Evolutionary conservation across 805 yeast genomes (phyloP), one percentile per base, ranked within the genome.

Genomic region (Saturnispora sanitii): DNA sequence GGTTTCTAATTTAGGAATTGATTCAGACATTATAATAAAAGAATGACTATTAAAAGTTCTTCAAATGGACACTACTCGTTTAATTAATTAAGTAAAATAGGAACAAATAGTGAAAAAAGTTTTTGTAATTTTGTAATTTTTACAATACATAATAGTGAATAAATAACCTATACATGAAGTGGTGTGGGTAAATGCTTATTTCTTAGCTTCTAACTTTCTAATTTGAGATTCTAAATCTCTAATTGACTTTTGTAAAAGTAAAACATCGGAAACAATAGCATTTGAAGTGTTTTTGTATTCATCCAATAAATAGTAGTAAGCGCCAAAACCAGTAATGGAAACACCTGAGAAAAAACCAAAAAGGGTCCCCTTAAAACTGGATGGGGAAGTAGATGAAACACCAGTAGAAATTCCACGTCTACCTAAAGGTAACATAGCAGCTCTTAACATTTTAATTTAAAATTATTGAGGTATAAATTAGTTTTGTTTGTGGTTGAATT

Each of bases 321-420:
- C 77, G 6, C 75, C 82, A 41, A 71, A 72, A 2, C 94, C 88
- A 15, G 94, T 81, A 46, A 71, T 57, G 18, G 85, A 67, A 29
- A 80, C 82, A 34, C 95, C 95, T 23, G 78, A 65, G 41, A 85
- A 69, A 61, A 85, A 86, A 2, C 95, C 95, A 41, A 83, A 64
- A 47, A 85, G 66, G 4, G 72, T 74, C 15, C 67, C 66, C 45
- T 51, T 60, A 39, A 61, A 51, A 21, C 64, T 57, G 17, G 46
- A 40, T 20, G 45, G 41, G 16, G 26, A 31, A 4, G 47, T 30
- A 15, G 50, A 47, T 18, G 46, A 40, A 22, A 44, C 42, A 15
- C 18, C 35, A 6, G 47, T 30, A 18, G 50, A 47, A 9, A 41
- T 33, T 26, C 35, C 16, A 33, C 50, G 43, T 25, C 28, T 42